phyloP scores from a whole-genome alignment of 768 basidiomycete species.

The Russula sp. region DNA sequence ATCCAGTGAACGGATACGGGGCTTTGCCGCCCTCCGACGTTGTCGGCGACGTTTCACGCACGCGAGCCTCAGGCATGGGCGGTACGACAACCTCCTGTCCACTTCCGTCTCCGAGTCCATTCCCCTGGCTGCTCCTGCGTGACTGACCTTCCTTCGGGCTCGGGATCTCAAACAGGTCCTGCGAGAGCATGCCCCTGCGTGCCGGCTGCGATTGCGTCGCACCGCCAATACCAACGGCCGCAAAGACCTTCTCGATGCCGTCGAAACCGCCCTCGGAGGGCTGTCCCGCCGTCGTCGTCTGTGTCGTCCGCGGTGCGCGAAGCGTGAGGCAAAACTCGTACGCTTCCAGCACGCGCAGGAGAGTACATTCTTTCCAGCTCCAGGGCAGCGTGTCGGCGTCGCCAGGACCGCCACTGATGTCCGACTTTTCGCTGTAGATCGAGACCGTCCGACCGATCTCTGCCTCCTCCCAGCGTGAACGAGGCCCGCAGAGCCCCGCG shows the following conservation, averaged over 20 bases:
- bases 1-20: constrained; percentile 66
- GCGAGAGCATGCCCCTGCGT: constrained; percentile 51
- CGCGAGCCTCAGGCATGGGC: constrained; percentile 37
- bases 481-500: constrained; percentile 79
- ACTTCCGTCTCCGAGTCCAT: constrained; percentile 8
- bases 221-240: constrained; percentile 42
- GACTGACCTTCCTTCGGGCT: constrained; percentile 35
- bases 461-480: constrained; percentile 80
- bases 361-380: constrained; percentile 72
- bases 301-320: constrained; percentile 28
- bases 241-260: constrained; percentile 56
- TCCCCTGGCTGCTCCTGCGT: constrained; percentile 23
- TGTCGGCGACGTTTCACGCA: constrained; percentile 15
- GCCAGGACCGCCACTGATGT: constrained; percentile 20
- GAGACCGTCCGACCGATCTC: constrained; percentile 56
- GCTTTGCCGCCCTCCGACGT: constrained; percentile 44
- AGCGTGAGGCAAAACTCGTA: constrained; percentile 72
- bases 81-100: background rate
- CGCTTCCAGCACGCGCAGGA: constrained; percentile 66
- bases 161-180: constrained; percentile 60
- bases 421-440: constrained; percentile 43
- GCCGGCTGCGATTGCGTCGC: constrained; percentile 45
- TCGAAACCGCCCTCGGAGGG: constrained; percentile 36
- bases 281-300: constrained; percentile 30
- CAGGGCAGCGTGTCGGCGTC: constrained; percentile 52